Base-by-base conservation (phyloP, 23 red algal species). In the Agarophyton chilense region DNA sequence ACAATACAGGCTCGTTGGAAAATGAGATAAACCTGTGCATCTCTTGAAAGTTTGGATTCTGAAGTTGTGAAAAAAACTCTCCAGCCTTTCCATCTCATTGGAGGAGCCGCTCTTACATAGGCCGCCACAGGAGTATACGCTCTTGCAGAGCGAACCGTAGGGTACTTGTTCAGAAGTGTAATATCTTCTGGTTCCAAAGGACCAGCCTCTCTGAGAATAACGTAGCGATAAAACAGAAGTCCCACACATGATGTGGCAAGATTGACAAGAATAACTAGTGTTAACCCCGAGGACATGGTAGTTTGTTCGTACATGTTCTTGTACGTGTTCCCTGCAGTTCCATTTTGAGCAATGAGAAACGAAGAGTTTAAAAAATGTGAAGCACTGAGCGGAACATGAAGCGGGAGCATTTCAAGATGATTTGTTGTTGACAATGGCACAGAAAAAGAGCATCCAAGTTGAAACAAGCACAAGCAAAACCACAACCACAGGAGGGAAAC, bases 1-100 rank as follows among this genome's bases (percentile, higher is more conserved):
- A 60, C 67, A 17, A 98, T 86, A 25, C 95, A 98, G 18, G 92
- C 84, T 38, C 90, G 78, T 49, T 98, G 95, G 68, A 98, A 98
- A 9, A 93, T 41, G 28, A 98, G 88, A 73, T 98, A 98, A 17
- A 98, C 91, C 62, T 91, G 81, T 53, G 90, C 95, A 77, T 98
- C 95, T 14, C 78, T 42, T 16, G 86, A 84, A 31, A 97, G 75
- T 4, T 44, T 50, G 32, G 89, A 55, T 32, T 92, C 90, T 0
- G 73, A 53, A 26, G 81, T 44, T 24, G 75, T 90, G 39, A 88
- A 80, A 25, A 93, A 98, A 35, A 82, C 64, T 32, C 34, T 54
- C 73, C 84, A 84, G 14, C 90, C 90, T 19, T 52, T 82, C 90
- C 90, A 98, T 32, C 79, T 72, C 78, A 82, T 78, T 42, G 95